phyloP scores from a whole-genome alignment of 2,329 filamentous ascomycete genomes.

The Ophiostoma ulmi region DNA sequence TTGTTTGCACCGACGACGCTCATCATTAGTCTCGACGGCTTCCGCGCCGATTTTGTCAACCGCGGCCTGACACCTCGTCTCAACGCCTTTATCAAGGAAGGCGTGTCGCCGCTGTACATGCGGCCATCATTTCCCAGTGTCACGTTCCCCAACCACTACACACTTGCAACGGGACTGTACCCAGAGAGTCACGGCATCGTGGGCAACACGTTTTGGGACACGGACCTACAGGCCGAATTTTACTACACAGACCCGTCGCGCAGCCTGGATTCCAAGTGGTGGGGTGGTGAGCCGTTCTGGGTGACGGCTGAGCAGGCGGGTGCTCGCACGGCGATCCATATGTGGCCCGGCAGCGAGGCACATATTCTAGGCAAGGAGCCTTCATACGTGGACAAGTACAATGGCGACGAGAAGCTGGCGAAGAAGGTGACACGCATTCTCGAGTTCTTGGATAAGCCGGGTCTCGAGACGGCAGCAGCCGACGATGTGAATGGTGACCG shows the following conservation, averaged over 20 bases:
- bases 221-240: constrained; percentile 69
- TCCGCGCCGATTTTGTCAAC: constrained; percentile 87
- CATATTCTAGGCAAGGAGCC: constrained; percentile 71
- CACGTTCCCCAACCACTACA: constrained; percentile 96
- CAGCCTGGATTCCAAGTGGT: constrained; percentile 86
- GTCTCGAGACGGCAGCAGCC: constrained; percentile 53
- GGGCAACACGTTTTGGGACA: constrained; percentile 93
- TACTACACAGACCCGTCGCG: constrained; percentile 73
- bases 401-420: constrained; percentile 66
- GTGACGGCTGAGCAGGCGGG: constrained; percentile 81
- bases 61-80: constrained; percentile 78
- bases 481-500: constrained; percentile 34
- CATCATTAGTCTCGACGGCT: constrained; percentile 89
- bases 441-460: constrained; percentile 77
- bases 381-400: constrained; percentile 77
- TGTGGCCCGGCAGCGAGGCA: constrained; percentile 97
- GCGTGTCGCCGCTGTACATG: constrained; percentile 90
- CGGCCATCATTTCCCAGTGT: constrained; percentile 90
- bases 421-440: constrained; percentile 76
- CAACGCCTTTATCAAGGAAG: constrained; percentile 70
- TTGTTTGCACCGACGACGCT: constrained; percentile 89
- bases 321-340: constrained; percentile 78
- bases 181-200: constrained; percentile 91
- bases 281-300: constrained; percentile 92
- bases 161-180: constrained; percentile 83